Conservation (phyloP, 495 filamentous ascomycete species). For the Penicillium salamii region DNA sequence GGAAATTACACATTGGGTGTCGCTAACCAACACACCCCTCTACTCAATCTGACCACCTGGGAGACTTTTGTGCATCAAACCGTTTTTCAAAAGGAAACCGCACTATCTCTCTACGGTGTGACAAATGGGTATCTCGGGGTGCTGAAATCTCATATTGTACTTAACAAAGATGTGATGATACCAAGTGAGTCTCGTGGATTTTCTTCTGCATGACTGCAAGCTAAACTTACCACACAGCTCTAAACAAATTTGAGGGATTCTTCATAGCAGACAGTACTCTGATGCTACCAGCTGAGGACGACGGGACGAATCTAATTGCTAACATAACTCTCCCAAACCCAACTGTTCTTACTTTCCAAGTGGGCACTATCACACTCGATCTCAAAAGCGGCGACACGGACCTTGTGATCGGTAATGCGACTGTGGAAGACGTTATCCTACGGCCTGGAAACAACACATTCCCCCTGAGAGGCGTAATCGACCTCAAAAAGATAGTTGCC, state of each 20-base stretch:
- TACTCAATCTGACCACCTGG: constrained; percentile 29
- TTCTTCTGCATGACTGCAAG: neutral
- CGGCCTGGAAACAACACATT: constrained; percentile 57
- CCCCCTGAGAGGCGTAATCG: constrained; percentile 41
- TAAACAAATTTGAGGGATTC: constrained; percentile 30
- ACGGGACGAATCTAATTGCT: constrained; percentile 37
- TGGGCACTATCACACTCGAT: constrained; percentile 33
- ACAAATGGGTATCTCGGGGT: constrained; percentile 32
- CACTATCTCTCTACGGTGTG: constrained; percentile 22
- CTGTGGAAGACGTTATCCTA: constrained; percentile 54
- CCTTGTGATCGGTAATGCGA: constrained; percentile 49
- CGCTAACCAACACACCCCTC: constrained; percentile 17
- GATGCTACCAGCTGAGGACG: constrained; percentile 20
- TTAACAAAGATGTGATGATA: constrained; percentile 33
- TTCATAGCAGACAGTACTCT: constrained; percentile 26
- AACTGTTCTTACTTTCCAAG: constrained; percentile 30
- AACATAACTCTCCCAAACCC: constrained; percentile 38
- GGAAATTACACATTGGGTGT: constrained; percentile 36
- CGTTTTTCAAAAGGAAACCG: constrained; percentile 24
- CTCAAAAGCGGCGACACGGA: constrained; percentile 24
- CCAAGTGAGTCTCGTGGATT: constrained; percentile 19
- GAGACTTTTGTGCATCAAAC: constrained; percentile 27
- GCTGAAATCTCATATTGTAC: constrained; percentile 26
- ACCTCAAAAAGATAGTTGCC: constrained; percentile 24
- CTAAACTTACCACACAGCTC: constrained; percentile 14